phyloP scores from a whole-genome alignment of 169 alveolate species.

The Plasmodium billcollinsi region DNA sequence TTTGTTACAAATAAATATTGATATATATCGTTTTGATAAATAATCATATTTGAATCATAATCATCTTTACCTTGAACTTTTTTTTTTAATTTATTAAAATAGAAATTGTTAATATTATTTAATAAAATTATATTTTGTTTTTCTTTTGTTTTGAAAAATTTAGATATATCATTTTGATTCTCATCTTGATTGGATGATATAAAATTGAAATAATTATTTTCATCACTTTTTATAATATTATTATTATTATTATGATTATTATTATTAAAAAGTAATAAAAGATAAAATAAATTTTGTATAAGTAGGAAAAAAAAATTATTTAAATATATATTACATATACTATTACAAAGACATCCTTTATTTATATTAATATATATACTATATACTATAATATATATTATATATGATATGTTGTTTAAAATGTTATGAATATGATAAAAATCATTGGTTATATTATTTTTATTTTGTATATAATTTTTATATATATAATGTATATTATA shows the following conservation, averaged over 20 bases:
- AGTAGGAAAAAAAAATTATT: constrained; percentile 60
- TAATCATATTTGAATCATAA: not conserved
- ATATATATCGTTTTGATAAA: constrained; percentile 42
- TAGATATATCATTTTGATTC: constrained; percentile 6
- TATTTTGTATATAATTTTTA: constrained; percentile 57
- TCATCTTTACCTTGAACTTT: constrained; percentile 6
- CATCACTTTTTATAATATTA: not conserved
- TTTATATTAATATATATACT: constrained; percentile 29
- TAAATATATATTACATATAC: constrained; percentile 39
- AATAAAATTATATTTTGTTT: not conserved
- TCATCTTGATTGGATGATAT: constrained; percentile 1
- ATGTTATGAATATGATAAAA: constrained; percentile 51
- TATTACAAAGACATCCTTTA: constrained; percentile 48
- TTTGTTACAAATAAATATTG: constrained; percentile 66
- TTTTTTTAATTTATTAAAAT: constrained; percentile 18
- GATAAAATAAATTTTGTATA: constrained; percentile 42
- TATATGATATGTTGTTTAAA: constrained; percentile 32
- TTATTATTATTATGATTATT: not conserved
- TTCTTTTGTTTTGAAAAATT: not conserved
- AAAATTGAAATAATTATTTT: not conserved
- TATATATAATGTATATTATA: constrained; percentile 71
- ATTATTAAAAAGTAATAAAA: constrained; percentile 16
- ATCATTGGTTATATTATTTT: constrained; percentile 22
- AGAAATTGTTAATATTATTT: constrained; percentile 40
- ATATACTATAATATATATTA: constrained; percentile 35